phyloP scores from a whole-genome alignment of 352 stramenopile species.

The Phytophthora brassicae region DNA sequence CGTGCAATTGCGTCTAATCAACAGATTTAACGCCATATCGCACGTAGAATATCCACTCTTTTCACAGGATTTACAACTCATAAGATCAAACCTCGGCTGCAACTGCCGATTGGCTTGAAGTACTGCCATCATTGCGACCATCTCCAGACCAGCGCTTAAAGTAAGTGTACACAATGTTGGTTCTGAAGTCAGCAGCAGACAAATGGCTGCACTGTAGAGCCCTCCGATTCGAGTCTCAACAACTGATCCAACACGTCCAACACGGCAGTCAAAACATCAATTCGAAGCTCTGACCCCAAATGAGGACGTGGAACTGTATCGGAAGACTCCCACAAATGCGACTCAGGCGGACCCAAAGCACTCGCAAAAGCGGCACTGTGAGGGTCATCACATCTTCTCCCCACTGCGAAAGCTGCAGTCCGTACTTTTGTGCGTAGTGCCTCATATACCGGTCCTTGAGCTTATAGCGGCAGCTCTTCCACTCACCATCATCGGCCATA shows the following conservation, averaged over 20 bases:
- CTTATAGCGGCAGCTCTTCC: not conserved
- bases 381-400: not conserved
- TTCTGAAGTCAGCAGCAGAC: not conserved
- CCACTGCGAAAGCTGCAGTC: not conserved
- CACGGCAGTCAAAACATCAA: not conserved
- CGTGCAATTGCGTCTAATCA: not conserved
- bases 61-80: not conserved
- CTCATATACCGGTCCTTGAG: not conserved
- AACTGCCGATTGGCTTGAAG: not conserved
- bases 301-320: not conserved
- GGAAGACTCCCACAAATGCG: not conserved
- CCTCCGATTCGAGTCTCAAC: not conserved
- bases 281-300: not conserved
- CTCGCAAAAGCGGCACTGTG: conserved; percentile 1
- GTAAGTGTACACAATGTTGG: not conserved
- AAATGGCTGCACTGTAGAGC: not conserved
- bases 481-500: not conserved
- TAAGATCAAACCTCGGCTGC: not conserved
- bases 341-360: not conserved
- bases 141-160: not conserved
- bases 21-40: not conserved
- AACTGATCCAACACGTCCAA: not conserved
- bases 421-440: not conserved
- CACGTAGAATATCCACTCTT: not conserved
- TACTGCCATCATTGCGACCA: not conserved